Conservation (phyloP, 208 protist genomes). For the Leishmania lainsoni region DNA sequence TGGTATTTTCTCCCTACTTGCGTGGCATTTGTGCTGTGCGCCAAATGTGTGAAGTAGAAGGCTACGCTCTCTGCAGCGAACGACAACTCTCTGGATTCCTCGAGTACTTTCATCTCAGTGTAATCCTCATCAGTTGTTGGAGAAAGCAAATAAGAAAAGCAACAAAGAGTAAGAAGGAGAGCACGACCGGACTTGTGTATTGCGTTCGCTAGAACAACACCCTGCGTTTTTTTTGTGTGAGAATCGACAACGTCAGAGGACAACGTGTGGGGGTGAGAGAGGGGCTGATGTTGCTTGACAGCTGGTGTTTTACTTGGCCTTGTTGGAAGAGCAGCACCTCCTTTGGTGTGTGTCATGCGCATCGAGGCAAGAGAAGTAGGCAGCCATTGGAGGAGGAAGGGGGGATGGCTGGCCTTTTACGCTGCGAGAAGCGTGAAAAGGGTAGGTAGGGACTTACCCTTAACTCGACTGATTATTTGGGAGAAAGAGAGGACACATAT, state of each 20-base stretch:
- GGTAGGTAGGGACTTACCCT: too few species aligned
- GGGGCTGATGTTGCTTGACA: not conserved
- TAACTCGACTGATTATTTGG: too few species aligned
- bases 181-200: not conserved
- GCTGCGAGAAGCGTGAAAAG: not conserved
- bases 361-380: not conserved
- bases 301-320: not conserved
- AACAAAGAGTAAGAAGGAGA: not conserved
- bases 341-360: not conserved
- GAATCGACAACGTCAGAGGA: not conserved
- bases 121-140: constrained; percentile 52
- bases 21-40: not conserved
- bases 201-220: not conserved
- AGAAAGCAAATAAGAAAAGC: constrained; percentile 20
- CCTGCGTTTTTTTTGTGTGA: not conserved
- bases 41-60: not conserved
- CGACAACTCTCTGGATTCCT: constrained; percentile 52
- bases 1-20: not conserved
- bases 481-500: not conserved
- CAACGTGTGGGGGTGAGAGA: not conserved
- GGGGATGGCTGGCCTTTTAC: not conserved
- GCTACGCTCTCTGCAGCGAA: not conserved
- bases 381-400: not conserved
- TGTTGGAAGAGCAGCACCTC: not conserved
- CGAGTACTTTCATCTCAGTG: constrained; percentile 21